These are phyloP conservation scores for Calonectria hongkongensis DNA, from an alignment of 2,329 filamentous ascomycete species.

Conservation along the genomic window DNA sequence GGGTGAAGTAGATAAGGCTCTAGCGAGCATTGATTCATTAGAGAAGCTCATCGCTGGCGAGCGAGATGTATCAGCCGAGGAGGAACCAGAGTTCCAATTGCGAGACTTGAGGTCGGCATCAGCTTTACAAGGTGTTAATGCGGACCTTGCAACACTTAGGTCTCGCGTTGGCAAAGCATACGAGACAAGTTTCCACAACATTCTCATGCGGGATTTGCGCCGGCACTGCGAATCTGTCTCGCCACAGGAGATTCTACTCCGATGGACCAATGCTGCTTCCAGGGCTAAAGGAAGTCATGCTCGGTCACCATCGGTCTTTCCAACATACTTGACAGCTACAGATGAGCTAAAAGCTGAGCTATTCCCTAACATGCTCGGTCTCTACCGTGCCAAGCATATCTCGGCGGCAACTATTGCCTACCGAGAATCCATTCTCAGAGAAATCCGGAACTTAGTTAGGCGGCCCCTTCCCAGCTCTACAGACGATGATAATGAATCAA, in stretches of 20 bases:
- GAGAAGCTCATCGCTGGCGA: conserved; percentile 89
- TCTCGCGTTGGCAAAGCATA: conserved; percentile 91
- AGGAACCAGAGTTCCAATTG: conserved; percentile 61
- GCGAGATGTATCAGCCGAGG: conserved; percentile 62
- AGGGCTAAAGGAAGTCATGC: conserved; percentile 81
- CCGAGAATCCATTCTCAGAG: conserved; percentile 87
- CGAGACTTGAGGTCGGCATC: conserved; percentile 85
- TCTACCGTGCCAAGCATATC: conserved; percentile 88
- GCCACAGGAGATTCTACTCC: conserved; percentile 82
- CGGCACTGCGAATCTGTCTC: conserved; percentile 86
- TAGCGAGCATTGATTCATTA: conserved; percentile 84
- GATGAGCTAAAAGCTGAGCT: conserved; percentile 83
- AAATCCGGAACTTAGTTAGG: conserved; percentile 90
- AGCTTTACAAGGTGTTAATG: conserved; percentile 86
- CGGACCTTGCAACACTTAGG: conserved; percentile 85
- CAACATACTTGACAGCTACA: conserved; percentile 85
- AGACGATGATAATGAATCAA: conserved; percentile 94
- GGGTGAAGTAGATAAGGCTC: conserved; percentile 87
- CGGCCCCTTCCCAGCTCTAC: conserved; percentile 92
- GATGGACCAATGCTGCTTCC: conserved; percentile 88
- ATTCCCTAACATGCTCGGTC: conserved; percentile 81
- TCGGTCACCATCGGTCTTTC: conserved; percentile 81
- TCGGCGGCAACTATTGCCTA: conserved; percentile 88
- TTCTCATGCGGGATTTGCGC: conserved; percentile 86
- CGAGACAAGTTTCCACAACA: conserved; percentile 85